These are phyloP conservation scores for Talaromyces sp. DNA, from an alignment of 2,329 filamentous ascomycete genomes.

Conservation along the genomic window DNA sequence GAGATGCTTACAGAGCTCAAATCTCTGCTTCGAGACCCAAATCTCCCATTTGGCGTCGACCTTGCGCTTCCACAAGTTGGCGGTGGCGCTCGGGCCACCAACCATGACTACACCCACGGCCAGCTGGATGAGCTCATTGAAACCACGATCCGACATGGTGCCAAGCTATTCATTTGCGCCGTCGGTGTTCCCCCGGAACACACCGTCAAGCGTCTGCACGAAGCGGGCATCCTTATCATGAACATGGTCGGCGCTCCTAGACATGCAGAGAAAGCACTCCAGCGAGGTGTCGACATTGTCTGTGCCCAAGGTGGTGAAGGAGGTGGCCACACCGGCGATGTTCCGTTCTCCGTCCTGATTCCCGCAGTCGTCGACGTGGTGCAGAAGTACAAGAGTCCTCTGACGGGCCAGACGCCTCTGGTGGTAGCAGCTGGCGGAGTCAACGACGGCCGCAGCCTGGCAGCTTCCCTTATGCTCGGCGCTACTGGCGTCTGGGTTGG, in stretches of 20 bases:
- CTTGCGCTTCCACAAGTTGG: constrained; percentile 87
- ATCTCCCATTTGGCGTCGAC: constrained; percentile 83
- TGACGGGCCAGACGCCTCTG: constrained; percentile 66
- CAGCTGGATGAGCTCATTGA: constrained; percentile 83
- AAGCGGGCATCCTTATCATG: constrained; percentile 79
- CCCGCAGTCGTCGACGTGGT: constrained; percentile 85
- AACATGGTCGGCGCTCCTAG: constrained; percentile 96
- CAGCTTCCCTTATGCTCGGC: constrained; percentile 78
- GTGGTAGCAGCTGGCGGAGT: constrained; percentile 90
- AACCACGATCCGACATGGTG: constrained; percentile 78
- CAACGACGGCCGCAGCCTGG: constrained; percentile 73
- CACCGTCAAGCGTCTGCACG: constrained; percentile 72
- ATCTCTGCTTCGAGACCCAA: constrained; percentile 58
- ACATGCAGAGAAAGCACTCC: constrained; percentile 83
- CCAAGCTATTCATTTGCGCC: constrained; percentile 77
- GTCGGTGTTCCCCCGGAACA: constrained; percentile 76
- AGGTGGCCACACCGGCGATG: constrained; percentile 85
- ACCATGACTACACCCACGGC: constrained; percentile 91
- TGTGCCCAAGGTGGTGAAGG: constrained; percentile 92
- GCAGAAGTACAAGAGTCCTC: constrained; percentile 60
- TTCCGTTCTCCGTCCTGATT: constrained; percentile 79
- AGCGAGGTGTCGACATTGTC: constrained; percentile 81
- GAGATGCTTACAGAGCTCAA: constrained; percentile 82
- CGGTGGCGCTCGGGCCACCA: constrained; percentile 76
- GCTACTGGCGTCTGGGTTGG: constrained; percentile 91